These are phyloP conservation scores for Pisolithus tinctorius DNA, from an alignment of 768 basidiomycete species.

Conservation along the genomic window DNA sequence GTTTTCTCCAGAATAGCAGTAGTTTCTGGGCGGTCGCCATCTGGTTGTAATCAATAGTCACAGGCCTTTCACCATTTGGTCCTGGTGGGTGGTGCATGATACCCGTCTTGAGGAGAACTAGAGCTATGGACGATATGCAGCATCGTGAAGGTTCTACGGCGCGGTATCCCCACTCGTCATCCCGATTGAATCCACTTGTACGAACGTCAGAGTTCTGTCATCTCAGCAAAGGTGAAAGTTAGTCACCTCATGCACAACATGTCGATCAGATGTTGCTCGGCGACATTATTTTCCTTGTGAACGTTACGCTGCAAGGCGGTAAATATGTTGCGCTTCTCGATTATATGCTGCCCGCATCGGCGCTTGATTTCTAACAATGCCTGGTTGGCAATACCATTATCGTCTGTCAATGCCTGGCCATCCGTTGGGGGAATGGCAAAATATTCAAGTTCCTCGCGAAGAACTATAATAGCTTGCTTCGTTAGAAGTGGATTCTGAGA, in stretches of 20 bases:
- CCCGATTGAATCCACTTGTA: conserved; percentile 81
- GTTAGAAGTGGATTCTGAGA: conserved; percentile 87
- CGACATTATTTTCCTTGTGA: conserved; percentile 97
- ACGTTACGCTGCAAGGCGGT: conserved; percentile 98
- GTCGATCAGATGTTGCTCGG: conserved; percentile 98
- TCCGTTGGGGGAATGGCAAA: conserved; percentile 87
- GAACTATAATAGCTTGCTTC: conserved; percentile 97
- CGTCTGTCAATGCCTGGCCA: conserved; percentile 58
- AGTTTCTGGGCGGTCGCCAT: conserved; percentile 98
- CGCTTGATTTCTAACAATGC: conserved; percentile 75
- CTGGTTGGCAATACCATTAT: conserved; percentile 74
- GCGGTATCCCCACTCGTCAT: conserved; percentile 98
- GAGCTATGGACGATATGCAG: conserved; percentile 96
- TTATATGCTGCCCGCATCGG: conserved; percentile 79
- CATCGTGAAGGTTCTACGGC: conserved; percentile 94
- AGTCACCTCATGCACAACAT: conserved; percentile 98
- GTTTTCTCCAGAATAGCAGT: conserved; percentile 96
- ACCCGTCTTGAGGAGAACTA: conserved; percentile 94
- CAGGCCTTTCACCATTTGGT: conserved; percentile 56
- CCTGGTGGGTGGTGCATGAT: conserved; percentile 62
- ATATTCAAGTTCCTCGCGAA: conserved; percentile 97
- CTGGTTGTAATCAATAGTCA: conserved; percentile 83
- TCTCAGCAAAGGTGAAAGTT: conserved; percentile 1
- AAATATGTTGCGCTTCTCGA: conserved; percentile 89
- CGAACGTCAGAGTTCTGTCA: conserved; percentile 7